These are phyloP conservation scores for Dictyostelium discoideum DNA, from an alignment of 78 protist genomes.

Conservation along the genomic window dicty_2.7 NC_007090.3:3954501-3955000, in stretches of 20 bases:
- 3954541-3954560: background rate
- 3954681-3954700: background rate
- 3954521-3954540: background rate
- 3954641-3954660: background rate
- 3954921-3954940: background rate
- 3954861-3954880: too few species aligned
- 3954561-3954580: too few species aligned
- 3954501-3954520: slow-evolving; percentile 14
- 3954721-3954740: too few species aligned
- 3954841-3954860: too few species aligned
- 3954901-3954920: background rate
- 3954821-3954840: too few species aligned
- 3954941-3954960: background rate
- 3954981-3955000: background rate
- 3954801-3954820: too few species aligned
- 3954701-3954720: too few species aligned
- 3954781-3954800: too few species aligned
- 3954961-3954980: slow-evolving; percentile 19
- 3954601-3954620: background rate
- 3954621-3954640: background rate
- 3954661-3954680: background rate
- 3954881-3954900: background rate
- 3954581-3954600: background rate
- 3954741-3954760: too few species aligned
- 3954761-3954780: too few species aligned